These are phyloP conservation scores for Amphicarpaea edgeworthii DNA, from an alignment of 306 rosid genomes.

Conservation along the genomic window DNA sequence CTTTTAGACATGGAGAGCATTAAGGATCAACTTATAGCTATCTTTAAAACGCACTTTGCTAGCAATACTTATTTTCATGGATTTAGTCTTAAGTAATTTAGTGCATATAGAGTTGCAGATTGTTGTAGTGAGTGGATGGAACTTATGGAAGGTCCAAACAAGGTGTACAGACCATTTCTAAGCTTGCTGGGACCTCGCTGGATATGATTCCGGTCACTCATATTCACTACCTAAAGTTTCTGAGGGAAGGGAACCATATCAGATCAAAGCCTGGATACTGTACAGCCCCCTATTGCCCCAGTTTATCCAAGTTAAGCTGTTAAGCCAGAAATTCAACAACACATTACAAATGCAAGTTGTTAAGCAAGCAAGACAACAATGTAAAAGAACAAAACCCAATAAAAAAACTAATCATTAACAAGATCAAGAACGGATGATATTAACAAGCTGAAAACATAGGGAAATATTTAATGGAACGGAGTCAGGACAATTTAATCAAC, in stretches of 20 bases:
- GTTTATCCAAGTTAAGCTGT: constrained; percentile 29
- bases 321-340: background rate
- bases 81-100: constrained; percentile 6
- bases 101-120: constrained; percentile 58
- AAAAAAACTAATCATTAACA: background rate
- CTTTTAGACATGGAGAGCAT: background rate
- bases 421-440: too few relatives aligned
- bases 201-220: constrained; percentile 82
- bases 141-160: constrained; percentile 92
- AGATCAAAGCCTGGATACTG: constrained; percentile 69
- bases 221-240: constrained; percentile 81
- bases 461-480: background rate
- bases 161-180: constrained; percentile 84
- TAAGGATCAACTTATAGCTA: background rate
- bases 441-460: background rate
- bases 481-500: background rate
- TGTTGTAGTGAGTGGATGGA: constrained; percentile 94
- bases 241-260: constrained; percentile 79
- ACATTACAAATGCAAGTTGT: background rate
- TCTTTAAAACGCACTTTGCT: background rate
- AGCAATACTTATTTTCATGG: background rate
- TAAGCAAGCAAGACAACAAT: background rate
- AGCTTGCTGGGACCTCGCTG: constrained; percentile 84
- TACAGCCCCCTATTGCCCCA: constrained; percentile 86
- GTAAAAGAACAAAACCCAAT: background rate